phyloP scores from a whole-genome alignment of 1,284 basidiomycete genomes.

The Volvariella volvacea region DNA sequence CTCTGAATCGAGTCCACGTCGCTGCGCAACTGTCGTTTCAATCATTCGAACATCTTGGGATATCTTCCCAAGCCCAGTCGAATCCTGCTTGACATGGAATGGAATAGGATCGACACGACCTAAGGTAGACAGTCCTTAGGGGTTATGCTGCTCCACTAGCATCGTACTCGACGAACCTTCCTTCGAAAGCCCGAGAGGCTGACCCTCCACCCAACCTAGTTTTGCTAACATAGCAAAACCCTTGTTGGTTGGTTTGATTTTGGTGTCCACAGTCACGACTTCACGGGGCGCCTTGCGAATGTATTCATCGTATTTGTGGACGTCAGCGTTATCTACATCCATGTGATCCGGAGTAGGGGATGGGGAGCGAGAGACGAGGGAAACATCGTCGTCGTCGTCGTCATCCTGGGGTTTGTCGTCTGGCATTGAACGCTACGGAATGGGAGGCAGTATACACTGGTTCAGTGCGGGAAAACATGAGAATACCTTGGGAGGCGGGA shows the following conservation, averaged over 20 bases:
- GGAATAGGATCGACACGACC: conserved; percentile 77
- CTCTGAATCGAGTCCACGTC: conserved; percentile 71
- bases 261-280: conserved; percentile 72
- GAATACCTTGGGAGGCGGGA: conserved; percentile 83
- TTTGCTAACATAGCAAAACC: conserved; percentile 75
- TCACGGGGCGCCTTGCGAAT: conserved; percentile 44
- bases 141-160: conserved; percentile 1
- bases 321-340: conserved; percentile 41
- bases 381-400: conserved; percentile 57
- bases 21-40: conserved; percentile 74
- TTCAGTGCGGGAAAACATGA: conserved; percentile 26
- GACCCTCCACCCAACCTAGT: conserved; percentile 75
- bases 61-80: conserved; percentile 70
- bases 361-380: conserved; percentile 65
- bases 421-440: conserved; percentile 51
- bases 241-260: conserved; percentile 67
- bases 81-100: conserved; percentile 69
- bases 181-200: conserved; percentile 66
- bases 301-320: conserved; percentile 61
- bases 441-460: conserved; percentile 40
- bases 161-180: conserved; percentile 44
- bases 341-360: conserved; percentile 46
- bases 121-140: conserved; percentile 19
- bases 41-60: conserved; percentile 75
- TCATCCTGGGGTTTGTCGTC: conserved; percentile 42